Conservation (phyloP, 768 basidiomycete species). For the Tephrocybe sp. region DNA sequence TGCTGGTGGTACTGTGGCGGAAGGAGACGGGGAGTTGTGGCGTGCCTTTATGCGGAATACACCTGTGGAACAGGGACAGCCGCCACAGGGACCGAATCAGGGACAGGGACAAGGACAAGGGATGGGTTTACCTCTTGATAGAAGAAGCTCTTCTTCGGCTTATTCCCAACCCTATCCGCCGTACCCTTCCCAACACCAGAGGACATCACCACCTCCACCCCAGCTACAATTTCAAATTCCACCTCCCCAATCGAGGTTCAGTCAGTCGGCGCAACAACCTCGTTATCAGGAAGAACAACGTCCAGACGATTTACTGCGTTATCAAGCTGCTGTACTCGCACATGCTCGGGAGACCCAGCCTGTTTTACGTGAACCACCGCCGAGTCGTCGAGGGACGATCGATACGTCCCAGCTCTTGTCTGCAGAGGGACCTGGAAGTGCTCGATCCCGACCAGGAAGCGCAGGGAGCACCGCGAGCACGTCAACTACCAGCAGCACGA, state of each 20-base stretch:
- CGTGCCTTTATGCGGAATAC: slow-evolving; percentile 7
- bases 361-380: neutral
- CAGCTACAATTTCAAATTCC: neutral
- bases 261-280: neutral
- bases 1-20: too few relatives aligned
- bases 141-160: too few relatives aligned
- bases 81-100: neutral
- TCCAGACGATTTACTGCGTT: slow-evolving; percentile 1
- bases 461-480: neutral
- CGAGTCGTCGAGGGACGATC: neutral
- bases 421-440: too few relatives aligned
- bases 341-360: neutral
- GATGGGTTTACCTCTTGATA: too few relatives aligned
- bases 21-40: slow-evolving; percentile 1
- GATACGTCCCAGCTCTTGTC: neutral
- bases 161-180: neutral
- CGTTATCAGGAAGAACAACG: neutral
- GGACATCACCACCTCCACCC: neutral
- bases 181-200: neutral
- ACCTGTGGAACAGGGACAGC: neutral
- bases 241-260: neutral
- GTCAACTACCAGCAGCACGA: neutral
- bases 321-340: neutral
- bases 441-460: neutral
- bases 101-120: neutral